Evolutionary conservation across 164 flowering plant species (phyloP).

Genomic region (Umbilicus rupestris): DNA sequence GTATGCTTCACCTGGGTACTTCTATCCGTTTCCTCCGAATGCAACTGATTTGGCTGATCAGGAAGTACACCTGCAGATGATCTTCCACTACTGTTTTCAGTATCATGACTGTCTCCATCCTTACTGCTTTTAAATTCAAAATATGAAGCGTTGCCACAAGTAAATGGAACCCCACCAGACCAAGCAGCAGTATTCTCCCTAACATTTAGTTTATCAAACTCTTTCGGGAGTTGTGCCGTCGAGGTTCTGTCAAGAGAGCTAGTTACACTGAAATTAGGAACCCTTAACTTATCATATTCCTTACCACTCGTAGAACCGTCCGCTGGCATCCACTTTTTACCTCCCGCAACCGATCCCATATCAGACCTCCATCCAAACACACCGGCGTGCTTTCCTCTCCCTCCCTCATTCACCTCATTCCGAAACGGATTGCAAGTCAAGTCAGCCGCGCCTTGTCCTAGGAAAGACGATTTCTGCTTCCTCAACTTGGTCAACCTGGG

Average conservation of each 20-base stretch:
- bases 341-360: background rate
- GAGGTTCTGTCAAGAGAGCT: slow-evolving; percentile 9
- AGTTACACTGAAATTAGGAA: slow-evolving; percentile 10
- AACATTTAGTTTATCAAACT: slow-evolving; percentile 34
- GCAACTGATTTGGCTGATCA: slow-evolving; percentile 20
- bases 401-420: background rate
- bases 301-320: slow-evolving; percentile 12
- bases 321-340: slow-evolving; percentile 12
- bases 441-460: background rate
- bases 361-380: too few relatives aligned
- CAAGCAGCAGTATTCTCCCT: slow-evolving; percentile 4
- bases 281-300: background rate
- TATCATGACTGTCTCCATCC: slow-evolving; percentile 1
- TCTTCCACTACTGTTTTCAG: slow-evolving; percentile 1
- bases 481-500: slow-evolving; percentile 29
- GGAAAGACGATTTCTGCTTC: slow-evolving; percentile 17
- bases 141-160: too few relatives aligned
- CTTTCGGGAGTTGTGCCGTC: slow-evolving; percentile 25
- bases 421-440: slow-evolving; percentile 15
- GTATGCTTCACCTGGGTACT: slow-evolving; percentile 9
- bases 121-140: slow-evolving; percentile 2
- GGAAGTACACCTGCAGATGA: slow-evolving; percentile 11
- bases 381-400: background rate
- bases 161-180: background rate
- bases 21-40: slow-evolving; percentile 15